A percentile compares a stretch with the other conserved stretches of the same genome.
These are phyloP conservation scores for Alternaria postmessia DNA, from an alignment of 2,329 filamentous ascomycete species.

Conservation along the genomic window DNA sequence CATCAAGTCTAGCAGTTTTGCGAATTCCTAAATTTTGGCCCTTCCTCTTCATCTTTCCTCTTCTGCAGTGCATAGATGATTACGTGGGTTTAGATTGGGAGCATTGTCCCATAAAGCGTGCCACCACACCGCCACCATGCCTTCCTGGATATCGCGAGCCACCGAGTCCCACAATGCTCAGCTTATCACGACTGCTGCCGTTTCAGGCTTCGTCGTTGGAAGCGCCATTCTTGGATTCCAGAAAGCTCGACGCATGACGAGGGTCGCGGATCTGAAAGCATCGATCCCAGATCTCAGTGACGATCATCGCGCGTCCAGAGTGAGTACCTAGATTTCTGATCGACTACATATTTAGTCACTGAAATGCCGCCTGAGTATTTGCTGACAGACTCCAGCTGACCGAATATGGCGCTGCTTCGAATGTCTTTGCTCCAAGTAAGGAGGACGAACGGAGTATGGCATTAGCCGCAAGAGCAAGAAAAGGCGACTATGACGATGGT, in stretches of 20 bases:
- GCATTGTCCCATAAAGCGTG: constrained; percentile 5
- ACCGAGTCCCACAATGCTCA: constrained; percentile 63
- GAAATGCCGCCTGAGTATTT: constrained; percentile 47
- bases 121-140: constrained; percentile 45
- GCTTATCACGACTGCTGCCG: constrained; percentile 73
- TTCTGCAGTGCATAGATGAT: constrained; percentile 14
- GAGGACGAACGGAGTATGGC: constrained; percentile 67
- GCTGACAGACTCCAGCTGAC: constrained; percentile 61
- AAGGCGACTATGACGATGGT: constrained; percentile 72
- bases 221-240: constrained; percentile 66
- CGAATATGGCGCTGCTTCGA: constrained; percentile 65
- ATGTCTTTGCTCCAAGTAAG: constrained; percentile 50
- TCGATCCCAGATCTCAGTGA: constrained; percentile 66
- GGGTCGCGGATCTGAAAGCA: constrained; percentile 65
- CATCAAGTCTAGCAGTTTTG: constrained; percentile 9
- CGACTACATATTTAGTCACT: neutral
- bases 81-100: constrained; percentile 1
- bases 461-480: constrained; percentile 66
- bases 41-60: neutral
- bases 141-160: constrained; percentile 56
- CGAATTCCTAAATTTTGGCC: neutral
- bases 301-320: constrained; percentile 60
- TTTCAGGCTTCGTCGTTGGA: constrained; percentile 59
- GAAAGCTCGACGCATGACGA: constrained; percentile 62
- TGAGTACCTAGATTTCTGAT: constrained; percentile 41